Conservation (phyloP, 371 early-diverging fungal genomes). For the Batrachochytrium dendrobatidis region DNA sequence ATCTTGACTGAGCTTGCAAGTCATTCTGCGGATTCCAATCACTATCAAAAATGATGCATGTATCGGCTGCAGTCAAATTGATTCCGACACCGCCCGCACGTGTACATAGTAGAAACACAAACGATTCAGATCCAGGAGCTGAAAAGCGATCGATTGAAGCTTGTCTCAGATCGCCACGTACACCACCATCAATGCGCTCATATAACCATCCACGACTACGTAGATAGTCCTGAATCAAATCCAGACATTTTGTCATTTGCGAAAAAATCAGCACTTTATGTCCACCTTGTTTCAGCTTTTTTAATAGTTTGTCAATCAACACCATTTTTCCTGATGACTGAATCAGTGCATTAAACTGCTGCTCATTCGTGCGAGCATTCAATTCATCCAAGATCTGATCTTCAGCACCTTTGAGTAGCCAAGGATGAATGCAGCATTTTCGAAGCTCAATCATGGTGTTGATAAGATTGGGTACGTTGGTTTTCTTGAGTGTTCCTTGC, state of each 20-base stretch:
- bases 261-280: slow-evolving; percentile 95
- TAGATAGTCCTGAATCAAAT: slow-evolving; percentile 87
- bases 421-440: slow-evolving; percentile 99
- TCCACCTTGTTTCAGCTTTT: slow-evolving; percentile 80
- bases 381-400: slow-evolving; percentile 66
- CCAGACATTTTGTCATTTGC: slow-evolving; percentile 98
- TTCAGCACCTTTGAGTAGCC: slow-evolving; percentile 80
- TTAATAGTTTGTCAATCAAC: slow-evolving; percentile 78
- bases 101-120: slow-evolving; percentile 62
- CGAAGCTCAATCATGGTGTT: slow-evolving; percentile 96
- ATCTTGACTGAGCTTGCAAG: slow-evolving; percentile 89
- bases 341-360: slow-evolving; percentile 69
- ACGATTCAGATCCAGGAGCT: slow-evolving; percentile 75
- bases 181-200: slow-evolving; percentile 87
- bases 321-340: slow-evolving; percentile 90
- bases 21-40: slow-evolving; percentile 98
- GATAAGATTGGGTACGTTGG: slow-evolving; percentile 68
- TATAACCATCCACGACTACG: slow-evolving; percentile 64
- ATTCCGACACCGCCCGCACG: slow-evolving; percentile 97
- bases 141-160: slow-evolving; percentile 93
- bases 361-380: slow-evolving; percentile 43
- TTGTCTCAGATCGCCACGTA: slow-evolving; percentile 84
- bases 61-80: slow-evolving; percentile 99
- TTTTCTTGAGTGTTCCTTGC: slow-evolving; percentile 31
- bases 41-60: slow-evolving; percentile 96